phyloP scores from a whole-genome alignment of 805 yeast genomes.

The Starmerella geochares region DNA sequence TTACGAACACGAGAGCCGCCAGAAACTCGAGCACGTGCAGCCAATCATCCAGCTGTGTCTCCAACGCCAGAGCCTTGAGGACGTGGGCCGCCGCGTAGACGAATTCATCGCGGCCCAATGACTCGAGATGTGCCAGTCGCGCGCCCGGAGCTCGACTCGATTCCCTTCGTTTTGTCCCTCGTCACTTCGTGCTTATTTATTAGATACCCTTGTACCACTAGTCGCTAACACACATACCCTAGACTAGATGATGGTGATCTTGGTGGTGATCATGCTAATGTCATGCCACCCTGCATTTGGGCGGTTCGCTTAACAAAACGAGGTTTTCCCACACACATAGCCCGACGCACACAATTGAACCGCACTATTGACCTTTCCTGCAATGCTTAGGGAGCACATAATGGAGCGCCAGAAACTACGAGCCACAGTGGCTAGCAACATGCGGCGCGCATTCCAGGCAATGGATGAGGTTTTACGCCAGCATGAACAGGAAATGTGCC shows the following conservation, averaged over 20 bases:
- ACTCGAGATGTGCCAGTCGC: background rate
- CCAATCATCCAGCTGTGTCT: constrained; percentile 16
- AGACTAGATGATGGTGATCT: too few species aligned
- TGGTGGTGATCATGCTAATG: too few species aligned
- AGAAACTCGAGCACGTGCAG: constrained; percentile 17
- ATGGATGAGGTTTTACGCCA: background rate
- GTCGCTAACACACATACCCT: background rate
- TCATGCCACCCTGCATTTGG: too few species aligned
- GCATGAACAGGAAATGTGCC: background rate
- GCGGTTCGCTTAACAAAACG: background rate
- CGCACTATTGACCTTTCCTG: too few species aligned
- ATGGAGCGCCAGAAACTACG: background rate
- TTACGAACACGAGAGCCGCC: constrained; percentile 22
- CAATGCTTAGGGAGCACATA: background rate
- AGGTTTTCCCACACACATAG: background rate
- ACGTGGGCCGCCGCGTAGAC: constrained; percentile 11
- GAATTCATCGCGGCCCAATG: constrained; percentile 3
- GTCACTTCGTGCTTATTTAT: background rate
- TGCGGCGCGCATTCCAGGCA: background rate
- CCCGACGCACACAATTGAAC: background rate
- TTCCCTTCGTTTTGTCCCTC: background rate
- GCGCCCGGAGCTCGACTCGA: background rate
- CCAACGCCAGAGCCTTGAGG: constrained; percentile 11
- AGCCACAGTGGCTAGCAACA: background rate
- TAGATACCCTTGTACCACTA: constrained; percentile 2